Evolutionary conservation across 2,329 filamentous ascomycete species (phyloP).

Genomic region (Diaporthe caulivora): DNA sequence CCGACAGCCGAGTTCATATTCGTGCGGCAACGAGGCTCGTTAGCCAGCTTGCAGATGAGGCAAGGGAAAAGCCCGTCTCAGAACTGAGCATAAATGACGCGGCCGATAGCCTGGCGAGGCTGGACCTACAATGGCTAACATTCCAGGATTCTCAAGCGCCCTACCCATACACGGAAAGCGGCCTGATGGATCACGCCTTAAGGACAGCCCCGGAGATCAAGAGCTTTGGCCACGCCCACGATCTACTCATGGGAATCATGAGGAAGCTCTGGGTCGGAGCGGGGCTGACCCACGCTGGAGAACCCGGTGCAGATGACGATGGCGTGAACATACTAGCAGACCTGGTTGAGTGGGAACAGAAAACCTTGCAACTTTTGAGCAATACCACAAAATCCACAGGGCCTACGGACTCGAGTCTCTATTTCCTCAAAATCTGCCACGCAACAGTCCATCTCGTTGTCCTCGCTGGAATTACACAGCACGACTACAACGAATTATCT

Average conservation of each 20-base stretch:
- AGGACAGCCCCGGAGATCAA: conserved; percentile 7
- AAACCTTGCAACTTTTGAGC: conserved; percentile 1
- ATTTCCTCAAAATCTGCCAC: conserved; percentile 47
- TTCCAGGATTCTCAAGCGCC: conserved; percentile 50
- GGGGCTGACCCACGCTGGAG: background rate
- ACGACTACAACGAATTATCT: conserved; percentile 42
- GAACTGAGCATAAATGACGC: conserved; percentile 38
- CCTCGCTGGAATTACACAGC: conserved; percentile 40
- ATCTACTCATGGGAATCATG: conserved; percentile 39
- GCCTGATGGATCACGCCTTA: background rate
- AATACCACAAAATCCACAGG: background rate
- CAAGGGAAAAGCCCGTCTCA: conserved; percentile 9
- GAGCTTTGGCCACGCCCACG: conserved; percentile 38
- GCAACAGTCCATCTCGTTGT: conserved; percentile 43
- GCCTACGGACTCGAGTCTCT: conserved; percentile 1
- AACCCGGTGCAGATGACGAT: background rate
- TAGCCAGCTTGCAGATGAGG: conserved; percentile 23
- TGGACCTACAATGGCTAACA: conserved; percentile 52
- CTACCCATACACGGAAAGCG: conserved; percentile 44
- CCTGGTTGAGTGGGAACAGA: conserved; percentile 21
- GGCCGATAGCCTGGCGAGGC: conserved; percentile 44
- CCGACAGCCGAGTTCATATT: conserved; percentile 49
- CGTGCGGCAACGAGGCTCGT: conserved; percentile 47
- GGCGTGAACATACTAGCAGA: background rate
- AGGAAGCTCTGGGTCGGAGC: conserved; percentile 36